Percentiles rank a stretch among this genome's conserved stretches.
phyloP scores from a whole-genome alignment of 441 rosid species.

The Geranium incanum region DNA sequence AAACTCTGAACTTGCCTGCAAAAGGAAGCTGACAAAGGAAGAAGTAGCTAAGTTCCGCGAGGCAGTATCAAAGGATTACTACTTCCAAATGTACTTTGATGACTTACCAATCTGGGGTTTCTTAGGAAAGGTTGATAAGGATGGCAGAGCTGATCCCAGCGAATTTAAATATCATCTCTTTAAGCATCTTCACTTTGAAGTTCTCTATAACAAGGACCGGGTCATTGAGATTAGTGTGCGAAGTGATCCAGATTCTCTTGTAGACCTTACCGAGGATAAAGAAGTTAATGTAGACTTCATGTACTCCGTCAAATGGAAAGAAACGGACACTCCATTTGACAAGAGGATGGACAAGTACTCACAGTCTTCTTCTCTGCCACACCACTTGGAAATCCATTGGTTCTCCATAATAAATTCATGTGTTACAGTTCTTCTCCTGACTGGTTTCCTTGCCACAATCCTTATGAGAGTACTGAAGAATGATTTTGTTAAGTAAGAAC shows the following conservation, averaged over 20 bases:
- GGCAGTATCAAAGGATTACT: slow-evolving; percentile 41
- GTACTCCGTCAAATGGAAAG: slow-evolving; percentile 37
- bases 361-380: slow-evolving; percentile 30
- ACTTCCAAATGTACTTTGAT: slow-evolving; percentile 60
- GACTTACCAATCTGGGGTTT: slow-evolving; percentile 59
- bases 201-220: slow-evolving; percentile 40
- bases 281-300: slow-evolving; percentile 31
- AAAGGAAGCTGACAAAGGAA: slow-evolving; percentile 27
- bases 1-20: slow-evolving; percentile 31
- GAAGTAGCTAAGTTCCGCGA: slow-evolving; percentile 38
- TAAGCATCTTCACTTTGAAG: slow-evolving; percentile 38
- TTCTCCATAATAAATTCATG: slow-evolving; percentile 41
- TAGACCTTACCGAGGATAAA: slow-evolving; percentile 30
- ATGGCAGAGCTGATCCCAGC: slow-evolving; percentile 34
- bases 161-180: slow-evolving; percentile 36
- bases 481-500: slow-evolving; percentile 32
- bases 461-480: slow-evolving; percentile 39
- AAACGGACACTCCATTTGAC: slow-evolving; percentile 32
- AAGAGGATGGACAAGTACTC: slow-evolving; percentile 39
- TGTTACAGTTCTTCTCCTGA: slow-evolving; percentile 35
- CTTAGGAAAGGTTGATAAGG: slow-evolving; percentile 45
- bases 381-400: slow-evolving; percentile 40
- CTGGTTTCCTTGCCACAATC: slow-evolving; percentile 37
- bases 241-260: slow-evolving; percentile 28
- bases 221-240: slow-evolving; percentile 38